These are phyloP conservation scores for Dipteronia dyeriana DNA, from an alignment of 345 rosid genomes.

Conservation along the genomic window DNA sequence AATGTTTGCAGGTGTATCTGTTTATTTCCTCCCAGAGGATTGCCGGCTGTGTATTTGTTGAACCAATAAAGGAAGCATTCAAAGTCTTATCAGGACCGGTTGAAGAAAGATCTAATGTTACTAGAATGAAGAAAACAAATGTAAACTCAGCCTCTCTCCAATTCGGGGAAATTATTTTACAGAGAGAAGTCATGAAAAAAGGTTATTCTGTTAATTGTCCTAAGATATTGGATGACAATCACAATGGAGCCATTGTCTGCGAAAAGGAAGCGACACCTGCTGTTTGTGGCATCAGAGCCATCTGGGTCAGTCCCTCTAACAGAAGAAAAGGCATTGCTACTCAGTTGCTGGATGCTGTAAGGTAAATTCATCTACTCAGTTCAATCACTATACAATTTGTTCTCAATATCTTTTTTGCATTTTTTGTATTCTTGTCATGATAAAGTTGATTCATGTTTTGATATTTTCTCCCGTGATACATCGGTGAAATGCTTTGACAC, in stretches of 20 bases:
- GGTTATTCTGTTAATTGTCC: constrained; percentile 19
- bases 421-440: too few relatives aligned
- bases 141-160: constrained; percentile 46
- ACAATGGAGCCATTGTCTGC: constrained; percentile 52
- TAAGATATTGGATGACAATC: constrained; percentile 26
- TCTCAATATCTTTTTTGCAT: neutral
- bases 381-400: neutral
- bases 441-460: too few relatives aligned
- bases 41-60: constrained; percentile 73
- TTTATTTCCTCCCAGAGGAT: constrained; percentile 59
- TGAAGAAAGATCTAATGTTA: constrained; percentile 21
- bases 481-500: neutral
- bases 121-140: constrained; percentile 31
- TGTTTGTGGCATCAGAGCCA: constrained; percentile 80
- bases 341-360: constrained; percentile 66
- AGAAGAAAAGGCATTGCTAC: constrained; percentile 79
- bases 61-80: constrained; percentile 82
- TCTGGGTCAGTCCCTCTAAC: constrained; percentile 85
- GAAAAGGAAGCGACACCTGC: constrained; percentile 56
- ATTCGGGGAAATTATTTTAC: constrained; percentile 63
- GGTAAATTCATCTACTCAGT: constrained; percentile 40
- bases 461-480: too few relatives aligned
- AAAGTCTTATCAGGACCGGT: constrained; percentile 42
- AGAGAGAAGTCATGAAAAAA: constrained; percentile 55
- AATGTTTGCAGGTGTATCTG: constrained; percentile 63